A percentile compares a stretch with the other conserved stretches of the same genome.
Conservation (phyloP, 208 protist species). For the Crithidia sp. region DNA sequence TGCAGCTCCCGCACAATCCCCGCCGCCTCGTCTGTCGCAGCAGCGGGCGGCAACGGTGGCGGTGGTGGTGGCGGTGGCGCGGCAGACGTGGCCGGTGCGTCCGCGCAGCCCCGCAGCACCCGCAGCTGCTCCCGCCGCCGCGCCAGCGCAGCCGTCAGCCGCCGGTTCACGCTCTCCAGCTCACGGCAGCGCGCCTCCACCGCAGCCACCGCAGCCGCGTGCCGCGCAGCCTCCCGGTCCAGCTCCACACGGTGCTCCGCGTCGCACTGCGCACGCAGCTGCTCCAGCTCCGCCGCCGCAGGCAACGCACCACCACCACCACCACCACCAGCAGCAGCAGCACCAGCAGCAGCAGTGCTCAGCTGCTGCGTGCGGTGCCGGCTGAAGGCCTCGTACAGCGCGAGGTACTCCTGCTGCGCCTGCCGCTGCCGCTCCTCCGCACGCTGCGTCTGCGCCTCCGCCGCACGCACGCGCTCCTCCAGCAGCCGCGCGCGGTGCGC, state of each 20-base stretch:
- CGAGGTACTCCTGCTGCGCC: conserved; percentile 70
- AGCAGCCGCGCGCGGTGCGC: conserved; percentile 49
- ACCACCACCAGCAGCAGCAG: neutral
- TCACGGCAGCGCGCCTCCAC: conserved; percentile 35
- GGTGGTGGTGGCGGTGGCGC: neutral
- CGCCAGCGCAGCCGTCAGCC: conserved; percentile 53
- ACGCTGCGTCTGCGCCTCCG: conserved; percentile 62
- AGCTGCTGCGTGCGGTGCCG: conserved; percentile 66
- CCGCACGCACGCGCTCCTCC: conserved; percentile 54
- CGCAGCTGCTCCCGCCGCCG: conserved; percentile 68
- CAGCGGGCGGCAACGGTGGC: neutral
- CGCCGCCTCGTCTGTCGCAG: conserved; percentile 8
- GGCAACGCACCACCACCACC: neutral
- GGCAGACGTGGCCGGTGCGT: too few species aligned
- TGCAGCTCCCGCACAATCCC: conserved; percentile 45
- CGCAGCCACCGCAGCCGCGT: conserved; percentile 37
- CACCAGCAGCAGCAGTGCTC: conserved; percentile 12
- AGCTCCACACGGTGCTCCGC: conserved; percentile 54
- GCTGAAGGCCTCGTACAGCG: conserved; percentile 73
- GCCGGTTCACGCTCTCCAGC: conserved; percentile 68
- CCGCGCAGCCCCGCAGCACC: too few species aligned
- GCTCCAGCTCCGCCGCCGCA: conserved; percentile 26
- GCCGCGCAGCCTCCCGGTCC: conserved; percentile 52
- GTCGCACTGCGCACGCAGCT: conserved; percentile 40
- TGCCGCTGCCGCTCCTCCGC: conserved; percentile 75